Conservation (phyloP, 2,329 filamentous ascomycete species). For the Penicillium glabrum region DNA sequence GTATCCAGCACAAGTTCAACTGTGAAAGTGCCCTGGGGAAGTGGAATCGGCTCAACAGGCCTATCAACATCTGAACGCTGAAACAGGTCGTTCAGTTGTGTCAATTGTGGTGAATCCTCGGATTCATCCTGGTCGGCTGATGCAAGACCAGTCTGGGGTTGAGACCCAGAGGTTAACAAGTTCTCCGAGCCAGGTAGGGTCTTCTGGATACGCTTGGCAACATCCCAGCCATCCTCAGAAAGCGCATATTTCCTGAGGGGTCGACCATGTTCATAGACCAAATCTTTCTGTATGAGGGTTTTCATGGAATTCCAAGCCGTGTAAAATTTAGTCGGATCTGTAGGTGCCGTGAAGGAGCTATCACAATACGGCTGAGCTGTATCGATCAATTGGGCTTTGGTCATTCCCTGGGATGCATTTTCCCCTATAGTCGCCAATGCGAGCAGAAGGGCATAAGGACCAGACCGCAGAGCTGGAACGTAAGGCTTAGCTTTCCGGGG, state of each 20-base stretch:
- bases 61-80: conserved; percentile 18
- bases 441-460: conserved; percentile 70
- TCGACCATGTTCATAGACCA: conserved; percentile 70
- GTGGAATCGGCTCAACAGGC: conserved; percentile 57
- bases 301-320: conserved; percentile 85
- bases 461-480: conserved; percentile 70
- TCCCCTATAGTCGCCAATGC: conserved; percentile 63
- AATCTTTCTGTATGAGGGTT: conserved; percentile 68
- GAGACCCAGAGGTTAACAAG: conserved; percentile 10
- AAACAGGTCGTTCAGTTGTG: background rate
- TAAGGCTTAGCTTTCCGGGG: conserved; percentile 61
- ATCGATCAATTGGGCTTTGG: conserved; percentile 68
- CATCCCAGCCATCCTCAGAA: conserved; percentile 76
- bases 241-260: conserved; percentile 68
- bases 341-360: conserved; percentile 68
- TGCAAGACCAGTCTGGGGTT: background rate
- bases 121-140: conserved; percentile 5
- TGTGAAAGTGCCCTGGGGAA: conserved; percentile 67
- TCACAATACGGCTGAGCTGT: conserved; percentile 71
- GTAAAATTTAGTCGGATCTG: conserved; percentile 67
- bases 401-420: conserved; percentile 57
- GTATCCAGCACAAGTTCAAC: conserved; percentile 72
- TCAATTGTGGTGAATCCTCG: background rate
- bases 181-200: conserved; percentile 36
- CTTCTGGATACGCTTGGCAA: conserved; percentile 64